Evolutionary conservation across 2,329 filamentous ascomycete genomes (phyloP), one percentile per base, ranked within the genome.

Genomic region (Macrophomina tecta): DNA sequence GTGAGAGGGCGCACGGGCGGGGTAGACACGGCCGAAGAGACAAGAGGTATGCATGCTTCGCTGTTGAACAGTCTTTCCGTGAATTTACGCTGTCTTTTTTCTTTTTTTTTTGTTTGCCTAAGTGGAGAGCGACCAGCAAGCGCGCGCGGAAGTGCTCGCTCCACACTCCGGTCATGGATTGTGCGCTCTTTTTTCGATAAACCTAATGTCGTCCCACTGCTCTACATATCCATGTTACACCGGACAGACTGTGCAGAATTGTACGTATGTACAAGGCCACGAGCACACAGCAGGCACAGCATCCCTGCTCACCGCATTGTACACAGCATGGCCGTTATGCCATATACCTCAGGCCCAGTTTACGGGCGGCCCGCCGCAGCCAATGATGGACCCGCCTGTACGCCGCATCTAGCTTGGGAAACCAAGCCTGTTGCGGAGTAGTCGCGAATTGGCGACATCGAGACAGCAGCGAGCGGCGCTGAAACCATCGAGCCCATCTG

Each of bases 191-290:
- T 16, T 45, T 48, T 46, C 55, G 55, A 60, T 45, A 45, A 46
- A 60, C 40, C 40, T 34, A 61, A 48, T 48, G 34, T 14, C 56
- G 56, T 61, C 28, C 40, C 56, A 61, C 56, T 45, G 56, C n/a
- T 61, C 38, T 5, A 38, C 14, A 11, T 28, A 60, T 60, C 40
- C 56, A 61, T 36, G 56, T 16, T 48, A 28, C 56, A 40, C 16
- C 56, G 53, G 32, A 30, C n/a, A 38, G 55, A 28, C 14, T 40
- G 40, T 48, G 56, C 56, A 61, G 40, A 61, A 6, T 23, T 23
- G 23, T 23, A 23, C 23, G 23, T 38, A 45, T 9, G 38, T 36
- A 34, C 40, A 61, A 23, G 56, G 28, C 40, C 56, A 48, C 56
- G 56, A 61, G 56, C 40, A 61, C 56, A 61, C 55, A 5, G 14